Evolutionary conservation across 2,329 filamentous ascomycete genomes (phyloP).

Genomic region (Trichophyton benhamiae): DNA sequence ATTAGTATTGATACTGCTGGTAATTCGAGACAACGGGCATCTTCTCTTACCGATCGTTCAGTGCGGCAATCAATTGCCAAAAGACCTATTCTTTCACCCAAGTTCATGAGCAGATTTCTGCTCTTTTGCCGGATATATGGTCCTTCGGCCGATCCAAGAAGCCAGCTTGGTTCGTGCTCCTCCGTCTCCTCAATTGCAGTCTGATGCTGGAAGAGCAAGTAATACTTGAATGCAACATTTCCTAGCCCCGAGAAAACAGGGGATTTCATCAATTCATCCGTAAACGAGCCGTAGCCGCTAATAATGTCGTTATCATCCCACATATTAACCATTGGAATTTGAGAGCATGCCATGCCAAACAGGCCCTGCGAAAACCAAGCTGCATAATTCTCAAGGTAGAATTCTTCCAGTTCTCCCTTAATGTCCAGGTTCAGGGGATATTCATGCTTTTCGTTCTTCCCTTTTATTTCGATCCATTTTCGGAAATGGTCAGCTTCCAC

Average conservation of each 20-base stretch:
- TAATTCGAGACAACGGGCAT: not conserved
- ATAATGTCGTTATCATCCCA: constrained; percentile 93
- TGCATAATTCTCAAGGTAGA: constrained; percentile 78
- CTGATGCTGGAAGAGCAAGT: constrained; percentile 97
- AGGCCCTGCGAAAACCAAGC: constrained; percentile 96
- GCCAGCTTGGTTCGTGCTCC: constrained; percentile 77
- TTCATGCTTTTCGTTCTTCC: constrained; percentile 65
- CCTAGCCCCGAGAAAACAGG: constrained; percentile 84
- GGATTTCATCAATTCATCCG: constrained; percentile 79
- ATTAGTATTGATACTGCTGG: not conserved
- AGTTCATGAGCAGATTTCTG: constrained; percentile 70
- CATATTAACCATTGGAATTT: constrained; percentile 98
- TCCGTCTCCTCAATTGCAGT: constrained; percentile 71
- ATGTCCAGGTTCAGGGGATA: constrained; percentile 67
- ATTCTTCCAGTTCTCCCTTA: constrained; percentile 76
- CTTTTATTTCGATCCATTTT: constrained; percentile 72
- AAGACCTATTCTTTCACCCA: constrained; percentile 69
- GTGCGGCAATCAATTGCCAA: constrained; percentile 84
- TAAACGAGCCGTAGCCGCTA: constrained; percentile 86
- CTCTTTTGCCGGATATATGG: constrained; percentile 84
- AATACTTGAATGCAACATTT: constrained; percentile 92
- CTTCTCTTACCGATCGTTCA: constrained; percentile 53
- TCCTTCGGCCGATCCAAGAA: constrained; percentile 64
- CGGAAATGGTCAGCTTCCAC: constrained; percentile 63
- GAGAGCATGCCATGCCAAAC: constrained; percentile 81